A percentile compares a stretch with the other conserved stretches of the same genome.
phyloP scores from a whole-genome alignment of 1,284 basidiomycete genomes.

The Jaminaea rosea region DNA sequence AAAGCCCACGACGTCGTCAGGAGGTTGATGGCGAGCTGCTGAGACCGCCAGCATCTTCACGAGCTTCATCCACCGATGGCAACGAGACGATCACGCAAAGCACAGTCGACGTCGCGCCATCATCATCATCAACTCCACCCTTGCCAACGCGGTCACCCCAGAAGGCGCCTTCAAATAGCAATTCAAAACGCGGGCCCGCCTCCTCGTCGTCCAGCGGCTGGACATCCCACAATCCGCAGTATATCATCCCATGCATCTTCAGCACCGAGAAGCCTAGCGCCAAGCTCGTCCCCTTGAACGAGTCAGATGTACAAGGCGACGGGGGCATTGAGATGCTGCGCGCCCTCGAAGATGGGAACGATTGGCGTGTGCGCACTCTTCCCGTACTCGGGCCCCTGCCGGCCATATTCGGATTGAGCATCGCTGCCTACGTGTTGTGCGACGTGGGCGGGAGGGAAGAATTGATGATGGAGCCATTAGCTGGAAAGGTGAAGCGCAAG shows the following conservation, averaged over 20 bases:
- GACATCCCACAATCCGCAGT: background rate
- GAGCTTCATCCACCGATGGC: no score
- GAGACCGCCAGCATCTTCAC: no score
- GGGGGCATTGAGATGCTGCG: slow-evolving; percentile 83
- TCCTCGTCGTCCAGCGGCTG: no score
- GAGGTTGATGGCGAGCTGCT: no score
- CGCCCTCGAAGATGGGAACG: slow-evolving; percentile 64
- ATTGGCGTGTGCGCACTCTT: slow-evolving; percentile 77
- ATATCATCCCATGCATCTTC: slow-evolving; percentile 58
- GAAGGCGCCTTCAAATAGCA: background rate
- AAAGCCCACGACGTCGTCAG: no score
- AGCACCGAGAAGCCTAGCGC: slow-evolving; percentile 80
- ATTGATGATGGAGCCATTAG: slow-evolving; percentile 27
- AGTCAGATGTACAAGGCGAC: slow-evolving; percentile 75
- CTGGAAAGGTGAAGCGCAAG: slow-evolving; percentile 35
- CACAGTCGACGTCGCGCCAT: no score
- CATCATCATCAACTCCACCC: no score
- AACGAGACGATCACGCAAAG: no score
- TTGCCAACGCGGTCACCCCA: no score
- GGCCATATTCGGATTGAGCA: slow-evolving; percentile 44
- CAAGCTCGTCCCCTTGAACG: slow-evolving; percentile 76
- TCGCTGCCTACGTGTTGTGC: slow-evolving; percentile 42
- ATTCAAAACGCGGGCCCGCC: background rate
- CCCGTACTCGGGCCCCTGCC: slow-evolving; percentile 56
- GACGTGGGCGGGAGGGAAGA: slow-evolving; percentile 33